Base-by-base conservation (phyloP, 2,329 filamentous ascomycete species). In the Penicillium sp. region DNA sequence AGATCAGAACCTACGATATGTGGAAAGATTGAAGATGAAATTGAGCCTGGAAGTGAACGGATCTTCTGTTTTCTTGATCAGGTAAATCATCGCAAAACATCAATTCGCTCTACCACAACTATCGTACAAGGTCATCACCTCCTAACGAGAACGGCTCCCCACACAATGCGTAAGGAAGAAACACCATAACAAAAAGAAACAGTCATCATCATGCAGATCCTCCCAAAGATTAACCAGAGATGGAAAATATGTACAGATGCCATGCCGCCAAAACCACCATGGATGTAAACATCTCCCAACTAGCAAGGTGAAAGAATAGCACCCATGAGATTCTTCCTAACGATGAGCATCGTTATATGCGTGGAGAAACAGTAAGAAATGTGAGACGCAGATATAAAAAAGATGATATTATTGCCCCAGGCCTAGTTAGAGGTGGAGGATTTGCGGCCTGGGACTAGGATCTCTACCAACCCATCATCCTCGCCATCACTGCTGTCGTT, bases 401-500 rank as follows among this genome's bases (percentile, higher is more conserved):
- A 23, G 31, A 41, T 39, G 41, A 36, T 28, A 16, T 18, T n/a
- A 41, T 38, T n/a, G 16, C 31, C 32, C 38, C 41, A 40, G 29
- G 39, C 13, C 23, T 56, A 56, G 39, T 56, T 54, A 9, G 56
- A 56, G 16, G 53, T 51, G 27, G 63, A 65, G 41, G 64, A 57
- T 51, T 68, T 69, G 42, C 63, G 66, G 34, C 68, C 65, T 27
- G 70, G 71, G 32, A 74, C 69, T 24, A 72, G 51, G 37, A 74
- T 74, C 50, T 74, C 71, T 20, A 74, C 70, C 23, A 74, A 58
- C 36, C 68, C 69, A 22, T 72, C 69, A 45, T 71, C 69, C 38
- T 69, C 68, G 11, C 64, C 68, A 44, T 70, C 69, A 40, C 69
- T 72, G 49, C 67, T 68, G 51, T 74, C 69, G 28, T 70, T 67